These are phyloP conservation scores for Podila verticillata DNA, from an alignment of 192 early-diverging fungal genomes.

Conservation along the genomic window DNA sequence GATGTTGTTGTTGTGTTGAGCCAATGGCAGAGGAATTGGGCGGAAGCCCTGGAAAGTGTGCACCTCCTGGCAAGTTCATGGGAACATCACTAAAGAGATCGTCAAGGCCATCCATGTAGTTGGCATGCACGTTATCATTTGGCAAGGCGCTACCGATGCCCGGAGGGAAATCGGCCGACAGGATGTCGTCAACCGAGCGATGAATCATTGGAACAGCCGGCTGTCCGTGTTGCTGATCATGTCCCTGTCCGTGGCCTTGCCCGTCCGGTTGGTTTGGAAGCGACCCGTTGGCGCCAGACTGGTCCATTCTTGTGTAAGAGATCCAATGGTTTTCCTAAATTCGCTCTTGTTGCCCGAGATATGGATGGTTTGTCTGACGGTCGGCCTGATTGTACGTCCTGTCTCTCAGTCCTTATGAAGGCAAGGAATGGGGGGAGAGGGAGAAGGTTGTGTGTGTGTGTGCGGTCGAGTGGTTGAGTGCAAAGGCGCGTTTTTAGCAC, in stretches of 20 bases:
- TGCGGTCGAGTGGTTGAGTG: no score
- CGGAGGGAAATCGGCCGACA: conserved; percentile 1
- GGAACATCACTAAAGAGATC: conserved; percentile 5
- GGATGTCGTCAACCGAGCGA: neutral
- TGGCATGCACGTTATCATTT: neutral
- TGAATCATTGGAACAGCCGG: conserved; percentile 3
- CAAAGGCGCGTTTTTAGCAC: no score
- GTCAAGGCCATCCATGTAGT: conserved; percentile 3
- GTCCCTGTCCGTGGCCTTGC: conserved; percentile 1
- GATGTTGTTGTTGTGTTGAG: neutral
- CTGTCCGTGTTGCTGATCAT: conserved; percentile 2
- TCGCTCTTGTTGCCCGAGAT: no score
- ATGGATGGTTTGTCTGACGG: no score
- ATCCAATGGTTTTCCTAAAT: no score
- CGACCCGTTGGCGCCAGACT: neutral
- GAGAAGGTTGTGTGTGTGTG: no score
- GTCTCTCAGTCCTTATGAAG: no score
- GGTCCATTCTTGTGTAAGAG: neutral
- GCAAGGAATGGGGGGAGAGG: no score
- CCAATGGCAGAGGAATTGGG: conserved; percentile 1
- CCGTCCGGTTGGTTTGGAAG: neutral
- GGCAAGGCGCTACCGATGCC: neutral
- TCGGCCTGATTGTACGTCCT: no score
- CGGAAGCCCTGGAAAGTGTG: neutral
- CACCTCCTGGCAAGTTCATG: neutral